These are phyloP conservation scores for Lithospermum erythrorhizon DNA, from an alignment of 257 asterid genomes.

Conservation along the genomic window DNA sequence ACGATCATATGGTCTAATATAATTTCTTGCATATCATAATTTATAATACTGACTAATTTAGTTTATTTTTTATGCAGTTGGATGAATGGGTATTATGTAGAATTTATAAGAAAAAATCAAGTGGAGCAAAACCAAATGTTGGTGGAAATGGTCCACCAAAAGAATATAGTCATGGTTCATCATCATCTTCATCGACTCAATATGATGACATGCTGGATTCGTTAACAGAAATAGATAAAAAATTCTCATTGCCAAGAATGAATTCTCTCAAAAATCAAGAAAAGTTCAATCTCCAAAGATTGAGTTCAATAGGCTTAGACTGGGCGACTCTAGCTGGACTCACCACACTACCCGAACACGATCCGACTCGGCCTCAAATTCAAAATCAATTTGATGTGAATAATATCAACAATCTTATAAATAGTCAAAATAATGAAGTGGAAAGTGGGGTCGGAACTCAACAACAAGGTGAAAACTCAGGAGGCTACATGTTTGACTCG, in stretches of 20 bases:
- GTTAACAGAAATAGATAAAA: conserved; percentile 44
- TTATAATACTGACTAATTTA: not conserved
- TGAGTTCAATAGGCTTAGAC: conserved; percentile 55
- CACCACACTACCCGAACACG: conserved; percentile 24
- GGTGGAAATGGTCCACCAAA: conserved; percentile 20
- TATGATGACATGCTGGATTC: conserved; percentile 62
- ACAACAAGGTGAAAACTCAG: conserved; percentile 26
- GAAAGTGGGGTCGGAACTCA: too few species aligned
- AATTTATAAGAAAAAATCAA: conserved; percentile 57
- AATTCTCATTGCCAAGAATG: conserved; percentile 30
- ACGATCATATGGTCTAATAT: too few species aligned
- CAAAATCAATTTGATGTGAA: not conserved
- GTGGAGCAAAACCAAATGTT: conserved; percentile 20
- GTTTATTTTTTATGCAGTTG: conserved; percentile 22
- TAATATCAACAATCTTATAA: too few species aligned
- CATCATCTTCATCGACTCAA: conserved; percentile 57
- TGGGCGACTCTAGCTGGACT: conserved; percentile 70
- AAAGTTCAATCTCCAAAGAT: conserved; percentile 33
- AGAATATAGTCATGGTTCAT: conserved; percentile 48
- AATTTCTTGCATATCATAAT: too few species aligned
- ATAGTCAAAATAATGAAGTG: too few species aligned
- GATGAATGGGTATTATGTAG: conserved; percentile 82
- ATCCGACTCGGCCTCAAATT: not conserved
- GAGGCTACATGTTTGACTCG: conserved; percentile 5
- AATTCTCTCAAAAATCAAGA: conserved; percentile 28